A percentile compares a stretch with the other conserved stretches of the same genome.
These are phyloP conservation scores for Trichoderma gamsii DNA, from an alignment of 495 filamentous ascomycete genomes.

Conservation along the genomic window DNA sequence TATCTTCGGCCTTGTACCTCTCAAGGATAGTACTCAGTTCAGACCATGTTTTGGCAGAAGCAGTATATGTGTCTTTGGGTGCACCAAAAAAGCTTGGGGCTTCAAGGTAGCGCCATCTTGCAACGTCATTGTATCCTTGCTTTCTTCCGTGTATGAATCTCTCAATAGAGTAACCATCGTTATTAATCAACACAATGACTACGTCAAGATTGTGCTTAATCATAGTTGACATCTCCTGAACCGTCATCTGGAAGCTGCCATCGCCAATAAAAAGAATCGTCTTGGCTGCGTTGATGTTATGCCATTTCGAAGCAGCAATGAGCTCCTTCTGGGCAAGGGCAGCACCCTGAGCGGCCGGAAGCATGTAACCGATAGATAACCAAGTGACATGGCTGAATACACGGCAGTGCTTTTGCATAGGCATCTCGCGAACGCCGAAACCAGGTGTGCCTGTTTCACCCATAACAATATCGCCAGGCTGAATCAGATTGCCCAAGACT, in stretches of 20 bases:
- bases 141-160: slow-evolving; percentile 59
- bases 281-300: slow-evolving; percentile 23
- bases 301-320: neutral
- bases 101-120: slow-evolving; percentile 56
- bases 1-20: too few relatives aligned
- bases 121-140: slow-evolving; percentile 64
- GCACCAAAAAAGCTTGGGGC: slow-evolving; percentile 57
- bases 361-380: slow-evolving; percentile 35
- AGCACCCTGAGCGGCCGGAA: neutral
- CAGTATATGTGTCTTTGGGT: slow-evolving; percentile 45
- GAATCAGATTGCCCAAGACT: slow-evolving; percentile 32
- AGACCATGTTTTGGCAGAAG: slow-evolving; percentile 55
- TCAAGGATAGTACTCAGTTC: slow-evolving; percentile 56
- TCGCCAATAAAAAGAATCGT: slow-evolving; percentile 74
- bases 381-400: slow-evolving; percentile 35
- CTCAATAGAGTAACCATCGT: slow-evolving; percentile 59
- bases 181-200: slow-evolving; percentile 63
- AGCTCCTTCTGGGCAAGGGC: neutral
- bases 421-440: slow-evolving; percentile 29
- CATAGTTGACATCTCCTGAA: slow-evolving; percentile 70
- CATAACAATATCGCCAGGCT: slow-evolving; percentile 45
- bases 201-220: slow-evolving; percentile 63
- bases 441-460: slow-evolving; percentile 38
- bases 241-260: slow-evolving; percentile 68
- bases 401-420: slow-evolving; percentile 24